phyloP scores from a whole-genome alignment of 2,329 filamentous ascomycete genomes.

The Arthrinium puccinioides region DNA sequence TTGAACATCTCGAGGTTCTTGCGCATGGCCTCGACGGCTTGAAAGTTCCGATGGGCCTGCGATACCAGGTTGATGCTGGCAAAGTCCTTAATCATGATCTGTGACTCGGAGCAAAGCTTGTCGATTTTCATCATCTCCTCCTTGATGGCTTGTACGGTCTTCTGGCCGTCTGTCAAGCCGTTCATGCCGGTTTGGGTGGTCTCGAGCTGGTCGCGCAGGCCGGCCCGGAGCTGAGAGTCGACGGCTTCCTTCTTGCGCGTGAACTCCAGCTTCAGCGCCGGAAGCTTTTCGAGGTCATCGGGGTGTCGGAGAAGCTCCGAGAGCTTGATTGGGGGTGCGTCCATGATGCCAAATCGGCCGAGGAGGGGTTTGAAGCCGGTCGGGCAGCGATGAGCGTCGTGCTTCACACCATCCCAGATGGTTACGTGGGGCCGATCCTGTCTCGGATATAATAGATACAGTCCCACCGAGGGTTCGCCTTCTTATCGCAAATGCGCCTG shows the following conservation, averaged over 20 bases:
- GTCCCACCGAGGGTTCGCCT: too few relatives aligned
- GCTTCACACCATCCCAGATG: neutral
- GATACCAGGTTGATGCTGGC: conserved; percentile 86
- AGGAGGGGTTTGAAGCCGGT: neutral
- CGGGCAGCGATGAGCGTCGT: neutral
- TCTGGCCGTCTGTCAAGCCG: conserved; percentile 81
- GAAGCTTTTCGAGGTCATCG: conserved; percentile 95
- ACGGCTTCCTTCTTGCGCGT: conserved; percentile 87
- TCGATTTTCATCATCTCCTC: conserved; percentile 99
- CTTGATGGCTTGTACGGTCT: conserved; percentile 86
- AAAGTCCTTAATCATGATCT: conserved; percentile 97
- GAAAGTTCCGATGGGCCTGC: conserved; percentile 94
- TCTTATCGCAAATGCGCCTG: too few relatives aligned
- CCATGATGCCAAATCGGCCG: conserved; percentile 45
- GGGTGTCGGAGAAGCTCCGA: conserved; percentile 90
- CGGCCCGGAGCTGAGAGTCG: conserved; percentile 82
- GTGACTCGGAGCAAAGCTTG: conserved; percentile 91
- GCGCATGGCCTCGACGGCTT: conserved; percentile 89
- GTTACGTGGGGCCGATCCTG: too few relatives aligned
- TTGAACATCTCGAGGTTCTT: conserved; percentile 83
- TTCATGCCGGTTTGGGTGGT: conserved; percentile 90
- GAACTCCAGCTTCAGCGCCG: conserved; percentile 84
- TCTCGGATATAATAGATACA: too few relatives aligned
- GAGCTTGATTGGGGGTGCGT: conserved; percentile 69
- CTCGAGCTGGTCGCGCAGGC: conserved; percentile 86